phyloP scores from a whole-genome alignment of 1,284 basidiomycete genomes.

The Irpex sp. region DNA sequence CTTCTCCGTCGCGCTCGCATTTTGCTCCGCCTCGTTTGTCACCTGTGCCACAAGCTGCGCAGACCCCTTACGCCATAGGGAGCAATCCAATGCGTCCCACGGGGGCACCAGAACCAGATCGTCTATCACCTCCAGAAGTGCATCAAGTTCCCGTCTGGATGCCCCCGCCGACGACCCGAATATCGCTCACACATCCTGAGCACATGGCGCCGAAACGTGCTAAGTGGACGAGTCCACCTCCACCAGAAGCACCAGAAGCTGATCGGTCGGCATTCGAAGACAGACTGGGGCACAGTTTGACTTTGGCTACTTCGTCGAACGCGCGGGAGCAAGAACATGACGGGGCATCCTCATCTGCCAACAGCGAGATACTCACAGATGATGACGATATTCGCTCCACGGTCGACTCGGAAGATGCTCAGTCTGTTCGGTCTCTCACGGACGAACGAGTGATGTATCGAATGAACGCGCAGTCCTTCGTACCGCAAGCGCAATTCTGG shows the following conservation, averaged over 20 bases:
- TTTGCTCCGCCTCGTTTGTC: slow-evolving; percentile 52
- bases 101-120: slow-evolving; percentile 32
- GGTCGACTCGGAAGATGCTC: slow-evolving; percentile 62
- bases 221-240: slow-evolving; percentile 82
- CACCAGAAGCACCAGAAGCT: slow-evolving; percentile 65
- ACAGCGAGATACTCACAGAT: slow-evolving; percentile 60
- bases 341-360: slow-evolving; percentile 47
- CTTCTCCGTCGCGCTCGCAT: slow-evolving; percentile 42
- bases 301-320: slow-evolving; percentile 62
- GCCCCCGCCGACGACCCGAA: slow-evolving; percentile 16
- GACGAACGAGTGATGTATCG: slow-evolving; percentile 28
- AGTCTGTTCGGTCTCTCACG: slow-evolving; percentile 57
- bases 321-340: slow-evolving; percentile 46
- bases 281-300: slow-evolving; percentile 58
- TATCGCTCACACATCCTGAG: slow-evolving; percentile 36
- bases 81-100: slow-evolving; percentile 55
- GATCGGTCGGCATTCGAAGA: slow-evolving; percentile 64
- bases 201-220: slow-evolving; percentile 76
- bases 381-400: slow-evolving; percentile 58
- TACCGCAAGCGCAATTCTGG: slow-evolving; percentile 3
- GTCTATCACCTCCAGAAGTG: slow-evolving; percentile 9
- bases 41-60: slow-evolving; percentile 47
- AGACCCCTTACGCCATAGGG: slow-evolving; percentile 65
- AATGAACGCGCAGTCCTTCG: neutral
- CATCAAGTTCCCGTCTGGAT: slow-evolving; percentile 15